These are phyloP conservation scores for Mortierella sp. DNA, from an alignment of 371 early-diverging fungal species.

Conservation along the genomic window DNA sequence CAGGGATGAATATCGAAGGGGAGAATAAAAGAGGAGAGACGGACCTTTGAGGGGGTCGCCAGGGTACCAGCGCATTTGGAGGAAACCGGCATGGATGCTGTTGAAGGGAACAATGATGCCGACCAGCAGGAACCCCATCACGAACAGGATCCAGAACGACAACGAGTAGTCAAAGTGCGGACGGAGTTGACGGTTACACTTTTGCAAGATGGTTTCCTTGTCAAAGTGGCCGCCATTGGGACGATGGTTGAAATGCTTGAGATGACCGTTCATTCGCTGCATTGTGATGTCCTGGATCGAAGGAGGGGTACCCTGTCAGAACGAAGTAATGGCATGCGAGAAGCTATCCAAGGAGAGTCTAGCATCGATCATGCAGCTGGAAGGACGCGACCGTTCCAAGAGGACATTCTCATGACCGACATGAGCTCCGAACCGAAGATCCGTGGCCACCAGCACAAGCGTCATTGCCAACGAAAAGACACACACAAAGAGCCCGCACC, in stretches of 20 bases:
- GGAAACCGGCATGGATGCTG: conserved; percentile 69
- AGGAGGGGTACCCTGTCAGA: not conserved
- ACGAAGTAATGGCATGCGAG: not conserved
- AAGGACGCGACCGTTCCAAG: conserved; percentile 17
- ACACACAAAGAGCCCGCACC: conserved; percentile 60
- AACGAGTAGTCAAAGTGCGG: conserved; percentile 57
- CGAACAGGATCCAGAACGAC: conserved; percentile 24
- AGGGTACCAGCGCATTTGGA: conserved; percentile 69
- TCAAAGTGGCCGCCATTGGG: not conserved
- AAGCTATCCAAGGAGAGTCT: not conserved
- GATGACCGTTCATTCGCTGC: not conserved
- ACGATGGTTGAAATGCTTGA: not conserved
- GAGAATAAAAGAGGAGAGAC: too few species aligned
- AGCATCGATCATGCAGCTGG: conserved; percentile 20
- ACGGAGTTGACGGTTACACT: conserved; percentile 65
- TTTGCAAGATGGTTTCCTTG: conserved; percentile 51
- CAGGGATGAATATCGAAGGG: not conserved
- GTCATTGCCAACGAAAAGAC: conserved; percentile 54
- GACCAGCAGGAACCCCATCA: conserved; percentile 19
- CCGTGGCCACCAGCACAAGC: conserved; percentile 57
- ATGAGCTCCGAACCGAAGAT: conserved; percentile 41
- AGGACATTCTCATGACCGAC: not conserved
- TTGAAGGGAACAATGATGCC: conserved; percentile 68
- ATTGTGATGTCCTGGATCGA: conserved; percentile 11
- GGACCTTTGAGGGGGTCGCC: conserved; percentile 60